phyloP scores from a whole-genome alignment of 306 rosid genomes.

The Malus fusca region DNA sequence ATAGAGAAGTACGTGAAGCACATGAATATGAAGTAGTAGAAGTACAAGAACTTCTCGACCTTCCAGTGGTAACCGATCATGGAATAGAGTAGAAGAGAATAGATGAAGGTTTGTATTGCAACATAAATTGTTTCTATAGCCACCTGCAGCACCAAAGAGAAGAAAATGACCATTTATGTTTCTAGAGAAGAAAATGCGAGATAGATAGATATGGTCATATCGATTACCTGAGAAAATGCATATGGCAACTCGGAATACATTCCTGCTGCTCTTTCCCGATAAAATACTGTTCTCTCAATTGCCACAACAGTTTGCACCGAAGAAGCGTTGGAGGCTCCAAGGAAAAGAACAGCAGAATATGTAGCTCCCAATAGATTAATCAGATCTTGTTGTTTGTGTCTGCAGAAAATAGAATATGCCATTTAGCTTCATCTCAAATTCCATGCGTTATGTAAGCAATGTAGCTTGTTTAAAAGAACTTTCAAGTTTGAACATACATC shows the following conservation, averaged over 20 bases:
- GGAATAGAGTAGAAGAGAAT: slow-evolving; percentile 31
- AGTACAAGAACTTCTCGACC: slow-evolving; percentile 38
- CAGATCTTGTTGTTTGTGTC: slow-evolving; percentile 26
- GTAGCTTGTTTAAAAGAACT: neutral
- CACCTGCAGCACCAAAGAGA: slow-evolving; percentile 32
- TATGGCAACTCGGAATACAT: slow-evolving; percentile 42
- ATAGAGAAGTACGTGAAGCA: slow-evolving; percentile 50
- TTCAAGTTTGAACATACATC: slow-evolving; percentile 12
- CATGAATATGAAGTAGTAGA: slow-evolving; percentile 61
- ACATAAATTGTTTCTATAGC: slow-evolving; percentile 53
- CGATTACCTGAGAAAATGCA: slow-evolving; percentile 40
- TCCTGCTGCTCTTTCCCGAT: slow-evolving; percentile 43
- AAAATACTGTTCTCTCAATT: slow-evolving; percentile 38
- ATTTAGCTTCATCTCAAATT: neutral
- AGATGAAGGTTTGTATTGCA: slow-evolving; percentile 32
- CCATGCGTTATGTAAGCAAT: neutral
- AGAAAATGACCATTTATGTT: neutral
- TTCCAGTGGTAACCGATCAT: slow-evolving; percentile 53
- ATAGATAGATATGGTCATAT: neutral
- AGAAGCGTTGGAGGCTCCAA: slow-evolving; percentile 34
- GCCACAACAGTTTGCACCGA: slow-evolving; percentile 38
- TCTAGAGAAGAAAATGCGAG: neutral
- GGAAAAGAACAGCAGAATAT: slow-evolving; percentile 36
- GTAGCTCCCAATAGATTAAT: slow-evolving; percentile 34
- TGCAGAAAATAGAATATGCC: neutral